Evolutionary conservation across 192 early-diverging fungal genomes (phyloP).

Genomic region (Mortierella alpina): DNA sequence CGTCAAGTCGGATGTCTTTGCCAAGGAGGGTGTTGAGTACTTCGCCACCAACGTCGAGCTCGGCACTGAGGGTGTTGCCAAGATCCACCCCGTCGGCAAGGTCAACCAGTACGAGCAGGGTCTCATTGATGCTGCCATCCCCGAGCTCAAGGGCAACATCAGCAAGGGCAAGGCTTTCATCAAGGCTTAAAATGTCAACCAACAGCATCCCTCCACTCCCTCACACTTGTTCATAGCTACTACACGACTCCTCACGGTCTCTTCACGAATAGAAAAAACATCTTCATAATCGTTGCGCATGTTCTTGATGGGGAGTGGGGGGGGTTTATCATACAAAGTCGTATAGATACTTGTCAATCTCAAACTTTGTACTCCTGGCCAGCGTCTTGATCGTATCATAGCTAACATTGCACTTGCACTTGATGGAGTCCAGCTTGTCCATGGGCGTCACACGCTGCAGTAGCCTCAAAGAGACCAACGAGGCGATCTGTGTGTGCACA

Average conservation of each 20-base stretch:
- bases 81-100: constrained; percentile 85
- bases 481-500: constrained; percentile 83
- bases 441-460: constrained; percentile 76
- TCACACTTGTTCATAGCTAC: constrained; percentile 31
- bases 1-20: constrained; percentile 76
- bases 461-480: constrained; percentile 82
- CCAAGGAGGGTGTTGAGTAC: constrained; percentile 66
- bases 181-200: constrained; percentile 34
- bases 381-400: constrained; percentile 81
- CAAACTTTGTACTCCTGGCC: constrained; percentile 84
- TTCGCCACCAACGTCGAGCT: constrained; percentile 84
- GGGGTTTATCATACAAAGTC: constrained; percentile 58
- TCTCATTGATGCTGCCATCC: constrained; percentile 78
- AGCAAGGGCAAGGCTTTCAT: constrained; percentile 88
- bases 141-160: constrained; percentile 92
- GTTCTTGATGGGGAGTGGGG: background rate
- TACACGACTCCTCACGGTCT: background rate
- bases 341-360: constrained; percentile 85
- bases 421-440: constrained; percentile 84
- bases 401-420: constrained; percentile 90
- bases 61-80: constrained; percentile 78
- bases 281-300: constrained; percentile 1
- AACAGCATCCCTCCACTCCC: background rate
- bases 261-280: constrained; percentile 20
- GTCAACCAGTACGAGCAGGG: constrained; percentile 84